Evolutionary conservation across 805 yeast genomes (phyloP).

Genomic region (Ogataea methylovora): DNA sequence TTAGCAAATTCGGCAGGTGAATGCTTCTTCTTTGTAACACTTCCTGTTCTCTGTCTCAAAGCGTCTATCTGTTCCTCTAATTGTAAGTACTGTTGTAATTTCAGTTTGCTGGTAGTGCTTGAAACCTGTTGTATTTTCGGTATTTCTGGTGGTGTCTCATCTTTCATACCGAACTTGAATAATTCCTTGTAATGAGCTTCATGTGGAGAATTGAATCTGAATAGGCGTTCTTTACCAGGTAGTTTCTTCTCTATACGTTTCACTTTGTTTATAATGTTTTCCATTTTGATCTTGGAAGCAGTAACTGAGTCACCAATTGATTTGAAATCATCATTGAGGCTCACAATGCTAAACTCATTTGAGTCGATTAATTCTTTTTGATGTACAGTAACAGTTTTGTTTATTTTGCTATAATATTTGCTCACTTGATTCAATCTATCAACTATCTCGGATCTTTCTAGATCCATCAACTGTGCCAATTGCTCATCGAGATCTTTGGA

Average conservation of each 20-base stretch:
- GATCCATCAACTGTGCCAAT: conserved; percentile 11
- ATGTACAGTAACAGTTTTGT: not conserved
- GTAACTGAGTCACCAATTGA: conserved; percentile 13
- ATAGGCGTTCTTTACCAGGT: conserved; percentile 28
- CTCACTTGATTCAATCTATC: conserved; percentile 8
- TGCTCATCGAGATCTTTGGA: conserved; percentile 23
- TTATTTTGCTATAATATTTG: not conserved
- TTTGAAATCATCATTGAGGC: conserved; percentile 9
- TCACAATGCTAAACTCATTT: not conserved
- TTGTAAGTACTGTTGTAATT: conserved; percentile 1
- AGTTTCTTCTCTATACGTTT: conserved; percentile 27
- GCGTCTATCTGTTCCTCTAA: not conserved
- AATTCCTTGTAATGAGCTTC: conserved; percentile 36
- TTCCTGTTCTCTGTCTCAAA: conserved; percentile 2
- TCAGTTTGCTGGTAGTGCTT: not conserved
- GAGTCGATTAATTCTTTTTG: conserved; percentile 1
- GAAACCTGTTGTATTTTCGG: not conserved
- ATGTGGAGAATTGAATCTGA: conserved; percentile 29
- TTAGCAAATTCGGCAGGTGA: conserved; percentile 1
- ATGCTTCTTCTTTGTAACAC: not conserved
- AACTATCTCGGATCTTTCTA: conserved; percentile 17
- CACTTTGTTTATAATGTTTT: conserved; percentile 19
- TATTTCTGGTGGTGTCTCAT: conserved; percentile 6
- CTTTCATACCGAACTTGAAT: conserved; percentile 22
- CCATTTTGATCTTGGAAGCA: conserved; percentile 12